Conservation (phyloP, 192 early-diverging fungal species). For the Coemansia erecta region DNA sequence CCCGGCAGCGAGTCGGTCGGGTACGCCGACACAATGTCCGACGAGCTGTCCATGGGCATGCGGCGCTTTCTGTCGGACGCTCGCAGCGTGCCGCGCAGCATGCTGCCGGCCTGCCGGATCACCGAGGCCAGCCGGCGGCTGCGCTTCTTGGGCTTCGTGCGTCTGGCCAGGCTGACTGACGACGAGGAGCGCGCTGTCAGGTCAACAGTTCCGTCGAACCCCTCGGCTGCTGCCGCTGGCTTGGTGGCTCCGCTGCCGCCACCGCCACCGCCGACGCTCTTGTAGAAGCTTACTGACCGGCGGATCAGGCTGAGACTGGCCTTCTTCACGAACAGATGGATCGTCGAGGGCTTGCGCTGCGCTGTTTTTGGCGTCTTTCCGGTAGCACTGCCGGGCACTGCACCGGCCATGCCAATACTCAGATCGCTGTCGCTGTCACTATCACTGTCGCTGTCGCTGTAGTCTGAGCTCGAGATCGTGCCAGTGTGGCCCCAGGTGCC, state of each 20-base stretch:
- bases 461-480: slow-evolving; percentile 13
- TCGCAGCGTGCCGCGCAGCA: slow-evolving; percentile 13
- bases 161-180: too few species aligned
- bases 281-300: slow-evolving; percentile 49
- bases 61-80: neutral
- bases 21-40: slow-evolving; percentile 41
- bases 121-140: slow-evolving; percentile 21
- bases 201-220: neutral
- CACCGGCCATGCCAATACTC: slow-evolving; percentile 8
- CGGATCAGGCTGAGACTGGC: slow-evolving; percentile 41
- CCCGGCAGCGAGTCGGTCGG: slow-evolving; percentile 33
- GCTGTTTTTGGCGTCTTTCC: slow-evolving; percentile 2
- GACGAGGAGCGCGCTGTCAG: neutral
- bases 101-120: slow-evolving; percentile 34
- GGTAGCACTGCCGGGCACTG: neutral
- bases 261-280: slow-evolving; percentile 15
- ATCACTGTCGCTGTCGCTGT: slow-evolving; percentile 14
- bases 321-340: slow-evolving; percentile 45
- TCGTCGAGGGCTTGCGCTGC: slow-evolving; percentile 30
- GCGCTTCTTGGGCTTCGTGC: slow-evolving; percentile 10
- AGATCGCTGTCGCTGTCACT: slow-evolving; percentile 25
- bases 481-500: slow-evolving; percentile 23
- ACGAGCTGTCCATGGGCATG: slow-evolving; percentile 5
- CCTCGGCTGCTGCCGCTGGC: slow-evolving; percentile 4
- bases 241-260: neutral